phyloP scores from a whole-genome alignment of 139 green algal species.

The Tetraselmis striata region DNA sequence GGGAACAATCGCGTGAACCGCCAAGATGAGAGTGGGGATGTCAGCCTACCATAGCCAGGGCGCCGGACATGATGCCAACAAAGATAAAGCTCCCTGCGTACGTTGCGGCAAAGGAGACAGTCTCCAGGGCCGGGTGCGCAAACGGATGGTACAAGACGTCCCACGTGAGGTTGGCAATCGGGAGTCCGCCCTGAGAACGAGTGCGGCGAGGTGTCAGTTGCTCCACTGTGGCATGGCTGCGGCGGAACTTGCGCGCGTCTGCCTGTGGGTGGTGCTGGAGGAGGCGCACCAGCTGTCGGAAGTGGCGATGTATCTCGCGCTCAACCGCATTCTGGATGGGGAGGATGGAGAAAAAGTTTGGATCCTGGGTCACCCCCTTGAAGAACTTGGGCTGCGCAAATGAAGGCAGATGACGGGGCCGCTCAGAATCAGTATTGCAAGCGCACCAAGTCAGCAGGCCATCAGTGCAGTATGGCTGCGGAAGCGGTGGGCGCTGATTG shows the following conservation, averaged over 20 bases:
- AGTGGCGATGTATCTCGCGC: conserved; percentile 45
- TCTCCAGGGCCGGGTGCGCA: conserved; percentile 68
- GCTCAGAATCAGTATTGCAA: background rate
- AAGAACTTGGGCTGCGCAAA: conserved; percentile 54
- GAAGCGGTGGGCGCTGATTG: too few relatives aligned
- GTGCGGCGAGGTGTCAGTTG: too few relatives aligned
- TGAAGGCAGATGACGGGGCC: background rate
- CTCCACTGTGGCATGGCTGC: background rate
- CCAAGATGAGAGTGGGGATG: background rate
- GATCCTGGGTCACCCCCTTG: conserved; percentile 64
- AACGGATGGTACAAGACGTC: conserved; percentile 46
- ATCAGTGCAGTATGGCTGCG: too few relatives aligned
- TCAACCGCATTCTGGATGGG: conserved; percentile 75
- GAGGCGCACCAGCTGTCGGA: background rate
- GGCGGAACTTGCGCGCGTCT: background rate
- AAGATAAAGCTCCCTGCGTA: conserved; percentile 84
- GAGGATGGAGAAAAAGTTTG: conserved; percentile 62
- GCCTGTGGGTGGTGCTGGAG: conserved; percentile 2
- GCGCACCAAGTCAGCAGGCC: background rate
- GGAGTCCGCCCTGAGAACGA: too few relatives aligned
- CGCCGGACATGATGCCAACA: conserved; percentile 86
- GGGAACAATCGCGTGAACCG: background rate
- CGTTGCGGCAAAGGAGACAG: conserved; percentile 51
- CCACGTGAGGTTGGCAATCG: conserved; percentile 41
- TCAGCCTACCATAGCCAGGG: conserved; percentile 54